Conservation (phyloP, 768 basidiomycete species). For the Pulveroboletus frians region DNA sequence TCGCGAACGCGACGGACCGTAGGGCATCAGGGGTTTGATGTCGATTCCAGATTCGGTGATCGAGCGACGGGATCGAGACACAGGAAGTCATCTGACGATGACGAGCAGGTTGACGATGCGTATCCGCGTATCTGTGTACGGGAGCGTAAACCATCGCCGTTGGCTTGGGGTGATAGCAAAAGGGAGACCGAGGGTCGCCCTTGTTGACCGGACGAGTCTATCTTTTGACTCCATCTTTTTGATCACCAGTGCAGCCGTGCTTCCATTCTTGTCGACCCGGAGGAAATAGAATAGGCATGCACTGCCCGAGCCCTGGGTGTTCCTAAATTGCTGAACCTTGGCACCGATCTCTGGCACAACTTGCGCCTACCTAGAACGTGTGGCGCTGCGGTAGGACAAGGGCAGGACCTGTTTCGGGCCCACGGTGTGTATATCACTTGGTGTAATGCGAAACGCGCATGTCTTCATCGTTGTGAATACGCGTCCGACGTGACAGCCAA, state of each 20-base stretch:
- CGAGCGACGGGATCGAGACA: not conserved
- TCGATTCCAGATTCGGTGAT: conserved; percentile 3
- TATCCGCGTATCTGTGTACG: not conserved
- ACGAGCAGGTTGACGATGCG: not conserved
- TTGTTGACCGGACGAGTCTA: not conserved
- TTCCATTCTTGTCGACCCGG: not conserved
- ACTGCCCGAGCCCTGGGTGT: not conserved
- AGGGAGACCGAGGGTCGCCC: not conserved
- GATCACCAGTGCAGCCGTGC: not conserved
- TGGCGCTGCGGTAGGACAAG: not conserved
- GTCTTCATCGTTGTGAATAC: not conserved
- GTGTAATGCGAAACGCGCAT: conserved; percentile 2
- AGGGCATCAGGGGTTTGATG: not conserved
- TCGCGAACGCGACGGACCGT: not conserved
- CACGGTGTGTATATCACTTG: not conserved
- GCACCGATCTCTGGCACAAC: not conserved
- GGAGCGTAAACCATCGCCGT: not conserved
- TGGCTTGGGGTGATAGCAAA: not conserved
- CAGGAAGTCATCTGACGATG: not conserved
- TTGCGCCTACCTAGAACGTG: not conserved
- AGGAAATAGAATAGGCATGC: not conserved
- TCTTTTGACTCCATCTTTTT: conserved; percentile 1
- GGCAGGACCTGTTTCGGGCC: not conserved
- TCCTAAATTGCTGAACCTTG: not conserved
- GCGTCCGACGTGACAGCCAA: conserved; percentile 2